Evolutionary conservation across 768 basidiomycete species (phyloP).

Genomic region (Bullera alba): DNA sequence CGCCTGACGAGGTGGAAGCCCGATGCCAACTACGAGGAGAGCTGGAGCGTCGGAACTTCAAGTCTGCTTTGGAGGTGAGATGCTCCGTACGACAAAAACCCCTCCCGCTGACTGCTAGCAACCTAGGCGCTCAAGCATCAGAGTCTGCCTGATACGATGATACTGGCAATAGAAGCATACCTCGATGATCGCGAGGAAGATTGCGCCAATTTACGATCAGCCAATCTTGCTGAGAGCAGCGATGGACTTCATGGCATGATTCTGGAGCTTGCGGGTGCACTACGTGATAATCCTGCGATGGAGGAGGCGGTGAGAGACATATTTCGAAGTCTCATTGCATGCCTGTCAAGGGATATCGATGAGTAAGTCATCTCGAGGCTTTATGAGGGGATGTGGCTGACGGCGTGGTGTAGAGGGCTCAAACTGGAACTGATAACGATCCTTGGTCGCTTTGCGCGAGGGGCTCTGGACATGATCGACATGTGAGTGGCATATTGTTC

Average conservation of each 20-base stretch:
- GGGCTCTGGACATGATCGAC: constrained; percentile 1
- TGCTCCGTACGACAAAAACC: neutral
- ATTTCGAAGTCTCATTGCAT: neutral
- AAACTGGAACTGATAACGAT: neutral
- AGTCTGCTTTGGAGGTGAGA: constrained; percentile 75
- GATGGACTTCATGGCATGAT: constrained; percentile 5
- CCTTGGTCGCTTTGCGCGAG: neutral
- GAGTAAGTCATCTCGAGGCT: neutral
- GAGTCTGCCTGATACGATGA: constrained; percentile 66
- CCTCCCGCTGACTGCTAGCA: neutral
- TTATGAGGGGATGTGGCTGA: neutral
- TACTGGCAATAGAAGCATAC: constrained; percentile 74
- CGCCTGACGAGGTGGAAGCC: constrained; percentile 69
- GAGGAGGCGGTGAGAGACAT: neutral
- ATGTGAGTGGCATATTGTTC: neutral
- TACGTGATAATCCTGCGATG: neutral
- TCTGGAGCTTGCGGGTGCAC: neutral
- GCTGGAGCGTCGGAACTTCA: constrained; percentile 69
- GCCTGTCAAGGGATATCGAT: constrained; percentile 2
- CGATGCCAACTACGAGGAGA: constrained; percentile 75
- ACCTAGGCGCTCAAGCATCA: constrained; percentile 64
- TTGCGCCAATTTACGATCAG: constrained; percentile 69
- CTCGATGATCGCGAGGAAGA: constrained; percentile 86
- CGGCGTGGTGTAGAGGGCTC: neutral
- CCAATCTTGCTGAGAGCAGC: constrained; percentile 34